A percentile compares a stretch with the other conserved stretches of the same genome.
phyloP scores from a whole-genome alignment of 441 rosid genomes.

The Croton setiger region DNA sequence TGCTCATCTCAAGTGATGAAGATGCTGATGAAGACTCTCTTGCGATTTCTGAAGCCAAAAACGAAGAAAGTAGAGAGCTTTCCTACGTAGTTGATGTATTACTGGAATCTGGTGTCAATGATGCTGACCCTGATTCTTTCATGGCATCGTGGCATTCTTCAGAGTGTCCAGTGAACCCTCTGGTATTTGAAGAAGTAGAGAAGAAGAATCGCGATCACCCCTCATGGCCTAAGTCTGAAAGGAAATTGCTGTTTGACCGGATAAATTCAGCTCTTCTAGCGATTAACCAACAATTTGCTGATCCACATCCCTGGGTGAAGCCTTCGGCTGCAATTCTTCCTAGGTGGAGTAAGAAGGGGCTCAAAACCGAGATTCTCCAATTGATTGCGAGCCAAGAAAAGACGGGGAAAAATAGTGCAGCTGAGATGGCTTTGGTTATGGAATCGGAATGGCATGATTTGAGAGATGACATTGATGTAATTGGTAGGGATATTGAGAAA shows the following conservation, averaged over 20 bases:
- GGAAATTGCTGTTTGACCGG: slow-evolving; percentile 67
- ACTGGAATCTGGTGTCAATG: slow-evolving; percentile 43
- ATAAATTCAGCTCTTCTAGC: slow-evolving; percentile 52
- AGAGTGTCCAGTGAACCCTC: slow-evolving; percentile 60
- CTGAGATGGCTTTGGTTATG: slow-evolving; percentile 28
- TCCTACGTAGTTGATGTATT: slow-evolving; percentile 52
- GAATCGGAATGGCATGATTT: slow-evolving; percentile 57
- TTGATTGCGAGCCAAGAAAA: slow-evolving; percentile 35
- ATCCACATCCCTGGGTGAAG: slow-evolving; percentile 62
- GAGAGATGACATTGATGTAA: slow-evolving; percentile 47
- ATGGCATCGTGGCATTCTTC: slow-evolving; percentile 56
- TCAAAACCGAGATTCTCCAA: slow-evolving; percentile 40
- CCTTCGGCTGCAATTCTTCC: slow-evolving; percentile 18
- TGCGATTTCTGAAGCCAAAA: slow-evolving; percentile 28
- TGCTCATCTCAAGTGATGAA: slow-evolving; percentile 65
- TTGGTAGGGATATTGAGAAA: slow-evolving; percentile 76
- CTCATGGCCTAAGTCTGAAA: slow-evolving; percentile 51
- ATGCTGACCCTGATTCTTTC: slow-evolving; percentile 41
- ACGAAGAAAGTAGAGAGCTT: slow-evolving; percentile 53
- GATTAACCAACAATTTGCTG: slow-evolving; percentile 40
- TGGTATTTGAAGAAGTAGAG: slow-evolving; percentile 74
- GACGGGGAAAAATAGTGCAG: slow-evolving; percentile 34
- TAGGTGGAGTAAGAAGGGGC: slow-evolving; percentile 40
- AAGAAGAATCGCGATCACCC: slow-evolving; percentile 38
- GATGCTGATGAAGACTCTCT: slow-evolving; percentile 40